Evolutionary conservation across 1,139 yeast genomes (phyloP), one percentile per base, ranked within the genome.

Genomic region (Suzukiozyma palmioleophila): DNA sequence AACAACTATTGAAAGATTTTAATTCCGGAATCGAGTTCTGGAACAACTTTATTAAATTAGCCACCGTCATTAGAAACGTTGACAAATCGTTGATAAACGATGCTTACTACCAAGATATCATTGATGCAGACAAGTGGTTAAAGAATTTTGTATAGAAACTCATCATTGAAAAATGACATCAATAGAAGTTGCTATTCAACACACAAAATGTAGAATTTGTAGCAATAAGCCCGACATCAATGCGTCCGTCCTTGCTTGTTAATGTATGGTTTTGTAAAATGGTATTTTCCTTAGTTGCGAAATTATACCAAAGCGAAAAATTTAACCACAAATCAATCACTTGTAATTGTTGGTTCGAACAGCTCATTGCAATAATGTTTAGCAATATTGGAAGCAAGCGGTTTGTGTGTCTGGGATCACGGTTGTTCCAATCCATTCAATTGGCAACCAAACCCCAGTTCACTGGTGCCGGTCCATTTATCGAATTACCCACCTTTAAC

Each of bases 111-210:
- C 50, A 57, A 21, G 57, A 59, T 22, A 69, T 77, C 38, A 49
- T 46, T 12, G 62, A 55, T 14, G 71, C 83, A 10, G 69, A 75
- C 47, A 59, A 54, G 13, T 75, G 75, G 75, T 62, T 70, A 51
- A 55, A 52, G 36, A 50, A 48, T 34, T 64, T 51, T 45, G 54
- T 57, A n/a, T 49, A 40, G 24, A 30, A 36, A n/a, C 16, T 5
- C 7, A 18, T 18, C 22, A 18, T 18, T 18, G 22, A 18, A 18
- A 4, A 7, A 18, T 18, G 22, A 18, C 7, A 18, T 18, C 22
- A 18, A 18, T 26, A 29, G 14, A 29, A 10, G n/a, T 10, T 29
- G n/a, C 14, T 29, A 29, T 29, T 13, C 32, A 29, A 13, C 32
- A 13, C 11, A 13, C 14, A 18, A 29, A 15, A 6, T 26, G 14